phyloP scores from a whole-genome alignment of 164 flowering plant species.

The Macadamia integrifolia region DNA sequence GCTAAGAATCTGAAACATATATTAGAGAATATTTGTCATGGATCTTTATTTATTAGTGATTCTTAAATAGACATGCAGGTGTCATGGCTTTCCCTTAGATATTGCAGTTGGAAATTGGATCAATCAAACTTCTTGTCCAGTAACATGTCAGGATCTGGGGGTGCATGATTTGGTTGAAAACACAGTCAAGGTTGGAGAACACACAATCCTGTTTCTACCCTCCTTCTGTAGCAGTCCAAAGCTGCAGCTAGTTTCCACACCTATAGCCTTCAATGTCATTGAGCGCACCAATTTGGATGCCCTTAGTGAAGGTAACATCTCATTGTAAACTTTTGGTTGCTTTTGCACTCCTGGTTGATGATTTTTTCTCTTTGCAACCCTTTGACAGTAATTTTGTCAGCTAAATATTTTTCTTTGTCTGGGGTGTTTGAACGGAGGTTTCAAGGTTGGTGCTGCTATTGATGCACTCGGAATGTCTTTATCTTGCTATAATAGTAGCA shows the following conservation, averaged over 20 bases:
- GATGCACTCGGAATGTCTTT: neutral
- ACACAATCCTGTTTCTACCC: conserved; percentile 52
- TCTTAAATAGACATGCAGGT: conserved; percentile 57
- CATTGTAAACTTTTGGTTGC: neutral
- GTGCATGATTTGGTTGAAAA: conserved; percentile 41
- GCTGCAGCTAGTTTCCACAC: conserved; percentile 35
- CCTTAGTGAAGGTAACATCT: conserved; percentile 64
- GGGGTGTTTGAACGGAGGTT: neutral
- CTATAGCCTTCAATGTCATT: conserved; percentile 52
- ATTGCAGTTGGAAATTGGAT: conserved; percentile 14
- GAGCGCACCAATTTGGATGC: conserved; percentile 65
- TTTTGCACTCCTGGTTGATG: neutral
- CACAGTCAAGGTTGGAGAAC: conserved; percentile 60
- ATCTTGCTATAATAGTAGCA: too few species aligned
- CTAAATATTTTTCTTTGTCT: neutral
- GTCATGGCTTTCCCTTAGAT: conserved; percentile 61
- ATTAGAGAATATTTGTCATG: neutral
- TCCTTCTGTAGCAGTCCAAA: conserved; percentile 40
- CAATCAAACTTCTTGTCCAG: conserved; percentile 38
- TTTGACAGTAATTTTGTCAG: neutral
- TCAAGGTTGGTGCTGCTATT: neutral
- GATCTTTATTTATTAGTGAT: neutral
- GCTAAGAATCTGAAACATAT: neutral
- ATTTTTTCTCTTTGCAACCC: neutral
- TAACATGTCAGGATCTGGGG: conserved; percentile 40